Evolutionary conservation across 2,329 filamentous ascomycete species (phyloP), one percentile per base, ranked within the genome.

Genomic region (Colletotrichum sp.): DNA sequence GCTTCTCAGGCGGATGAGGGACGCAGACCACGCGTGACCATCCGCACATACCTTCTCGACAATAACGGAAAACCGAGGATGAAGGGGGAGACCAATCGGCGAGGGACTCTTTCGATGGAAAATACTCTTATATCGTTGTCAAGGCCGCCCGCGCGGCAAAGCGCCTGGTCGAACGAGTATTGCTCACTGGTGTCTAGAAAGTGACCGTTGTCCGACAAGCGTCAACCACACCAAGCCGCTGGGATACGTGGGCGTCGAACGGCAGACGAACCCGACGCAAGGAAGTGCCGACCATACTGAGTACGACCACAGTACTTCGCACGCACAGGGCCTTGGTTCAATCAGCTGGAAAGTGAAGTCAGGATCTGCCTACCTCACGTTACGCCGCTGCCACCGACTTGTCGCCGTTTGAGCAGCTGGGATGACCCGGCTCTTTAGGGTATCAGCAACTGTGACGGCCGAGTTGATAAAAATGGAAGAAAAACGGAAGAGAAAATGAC

Each of bases 381-480:
- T 36, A 30, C 28, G 68, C 62, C 36, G 49, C 52, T 28, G 24
- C 26, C 26, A n/a, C 67, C 18, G 57, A n/a, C 34, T 34, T 59
- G 71, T 36, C 59, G 69, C 69, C 55, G n/a, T 57, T 30, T 12
- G 21, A 30, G 64, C 59, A 52, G 49, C 75, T 71, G 72, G 75
- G 75, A 67, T 76, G 62, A 55, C 62, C 75, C 62, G 24, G 67
- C 72, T 52, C 28, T 24, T 49, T 76, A 71, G 34, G 75, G 75
- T 67, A 75, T 28, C 71, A 71, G 63, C 30, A 44, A 28, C 21
- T 55, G 30, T 49, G 39, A 66, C 59, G 52, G 34, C n/a, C 74
- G 30, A n/a, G 28, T 67, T 26, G 66, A 66, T 26, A 21, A 49
- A 66, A 16, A 34, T 75, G 60, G 60, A 67, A 66, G 26, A 16